phyloP scores from a whole-genome alignment of 208 protist genomes.

The Leishmania major region DNA sequence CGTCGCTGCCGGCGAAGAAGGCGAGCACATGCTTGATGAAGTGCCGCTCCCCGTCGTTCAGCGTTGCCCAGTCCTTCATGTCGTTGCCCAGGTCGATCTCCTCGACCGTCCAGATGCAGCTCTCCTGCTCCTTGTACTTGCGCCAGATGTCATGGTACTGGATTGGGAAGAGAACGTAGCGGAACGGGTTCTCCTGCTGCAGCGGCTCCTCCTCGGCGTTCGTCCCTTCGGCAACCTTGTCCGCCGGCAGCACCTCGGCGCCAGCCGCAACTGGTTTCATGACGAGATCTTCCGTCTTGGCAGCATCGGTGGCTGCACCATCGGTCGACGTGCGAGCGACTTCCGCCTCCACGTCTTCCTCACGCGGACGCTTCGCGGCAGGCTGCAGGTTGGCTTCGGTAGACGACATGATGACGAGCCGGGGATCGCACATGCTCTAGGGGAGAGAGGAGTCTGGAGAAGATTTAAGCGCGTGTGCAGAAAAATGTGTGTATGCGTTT shows the following conservation, averaged over 20 bases:
- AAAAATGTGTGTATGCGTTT: neutral
- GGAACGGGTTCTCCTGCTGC: conserved; percentile 95
- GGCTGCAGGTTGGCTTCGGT: neutral
- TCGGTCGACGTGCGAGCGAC: neutral
- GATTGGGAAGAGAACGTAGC: conserved; percentile 99
- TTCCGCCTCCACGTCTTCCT: conserved; percentile 11
- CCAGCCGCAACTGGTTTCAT: conserved; percentile 10
- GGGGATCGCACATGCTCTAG: neutral
- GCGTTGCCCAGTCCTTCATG: conserved; percentile 95
- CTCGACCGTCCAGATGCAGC: conserved; percentile 98
- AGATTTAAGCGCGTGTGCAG: neutral
- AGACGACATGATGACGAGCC: conserved; percentile 9
- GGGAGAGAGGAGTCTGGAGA: neutral
- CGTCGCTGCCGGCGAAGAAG: conserved; percentile 99
- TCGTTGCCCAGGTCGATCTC: conserved; percentile 98
- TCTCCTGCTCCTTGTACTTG: conserved; percentile 99
- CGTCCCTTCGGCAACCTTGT: neutral
- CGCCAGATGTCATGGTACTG: conserved; percentile 97
- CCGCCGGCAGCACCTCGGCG: conserved; percentile 15
- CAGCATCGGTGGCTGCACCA: conserved; percentile 2
- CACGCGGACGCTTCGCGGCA: conserved; percentile 21
- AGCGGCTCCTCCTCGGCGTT: conserved; percentile 84
- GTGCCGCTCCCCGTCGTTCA: conserved; percentile 96
- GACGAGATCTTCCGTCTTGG: conserved; percentile 3
- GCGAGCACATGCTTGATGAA: conserved; percentile 99